Evolutionary conservation across 441 rosid genomes (phyloP).

Genomic region (Capsella rubella): DNA sequence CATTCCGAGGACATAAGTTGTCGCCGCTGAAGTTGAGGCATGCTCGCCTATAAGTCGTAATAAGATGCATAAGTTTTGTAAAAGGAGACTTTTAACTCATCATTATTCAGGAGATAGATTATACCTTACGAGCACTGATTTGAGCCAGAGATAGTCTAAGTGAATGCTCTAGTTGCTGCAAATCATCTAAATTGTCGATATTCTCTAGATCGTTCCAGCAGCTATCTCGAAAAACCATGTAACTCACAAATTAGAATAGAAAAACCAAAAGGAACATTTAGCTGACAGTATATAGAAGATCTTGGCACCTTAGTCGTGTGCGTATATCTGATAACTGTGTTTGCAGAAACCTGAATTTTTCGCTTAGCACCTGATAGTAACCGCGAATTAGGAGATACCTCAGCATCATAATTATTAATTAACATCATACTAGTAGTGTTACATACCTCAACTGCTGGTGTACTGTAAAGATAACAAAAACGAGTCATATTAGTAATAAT

Average conservation of each 20-base stretch:
- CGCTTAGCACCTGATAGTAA: constrained; percentile 57
- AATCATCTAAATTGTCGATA: constrained; percentile 55
- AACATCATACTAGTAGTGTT: constrained; percentile 1
- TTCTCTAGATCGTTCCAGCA: constrained; percentile 67
- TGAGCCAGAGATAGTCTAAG: constrained; percentile 60
- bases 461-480: constrained; percentile 55
- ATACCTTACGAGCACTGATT: constrained; percentile 68
- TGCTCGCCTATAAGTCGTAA: constrained; percentile 16
- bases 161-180: constrained; percentile 73
- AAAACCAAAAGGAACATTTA: constrained; percentile 11
- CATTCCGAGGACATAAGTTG: constrained; percentile 62
- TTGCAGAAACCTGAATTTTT: constrained; percentile 60
- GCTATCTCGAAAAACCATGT: constrained; percentile 40
- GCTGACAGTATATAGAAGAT: not conserved
- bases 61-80: constrained; percentile 20
- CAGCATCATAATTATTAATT: not conserved
- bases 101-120: constrained; percentile 26
- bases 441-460: constrained; percentile 74
- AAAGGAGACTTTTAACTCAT: constrained; percentile 7
- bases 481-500: constrained; percentile 27
- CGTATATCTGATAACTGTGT: constrained; percentile 64
- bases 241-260: constrained; percentile 31
- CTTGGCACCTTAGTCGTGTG: constrained; percentile 67
- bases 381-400: not conserved
- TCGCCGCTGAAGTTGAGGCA: constrained; percentile 43